A percentile compares a stretch with the other conserved stretches of the same genome.
Evolutionary conservation across 768 basidiomycete species (phyloP).

Genomic region (Xerocomus potaroensis): DNA sequence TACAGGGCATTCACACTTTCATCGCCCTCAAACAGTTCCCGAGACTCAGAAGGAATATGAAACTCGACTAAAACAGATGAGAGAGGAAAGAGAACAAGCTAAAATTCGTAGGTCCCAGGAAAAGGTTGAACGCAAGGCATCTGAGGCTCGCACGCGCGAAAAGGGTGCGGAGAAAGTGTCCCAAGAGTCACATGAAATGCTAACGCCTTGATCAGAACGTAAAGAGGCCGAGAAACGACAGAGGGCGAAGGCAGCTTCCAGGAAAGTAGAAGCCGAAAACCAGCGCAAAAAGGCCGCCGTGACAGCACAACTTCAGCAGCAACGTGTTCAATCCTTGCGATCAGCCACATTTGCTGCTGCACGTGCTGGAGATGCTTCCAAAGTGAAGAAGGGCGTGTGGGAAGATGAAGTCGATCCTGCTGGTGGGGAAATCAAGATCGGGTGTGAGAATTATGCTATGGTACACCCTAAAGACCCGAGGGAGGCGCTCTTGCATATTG

Average conservation of each 20-base stretch:
- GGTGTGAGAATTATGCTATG: slow-evolving; percentile 50
- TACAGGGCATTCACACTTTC: slow-evolving; percentile 20
- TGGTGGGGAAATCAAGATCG: slow-evolving; percentile 62
- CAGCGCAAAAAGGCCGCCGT: slow-evolving; percentile 46
- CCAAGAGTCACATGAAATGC: slow-evolving; percentile 4
- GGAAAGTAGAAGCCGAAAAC: slow-evolving; percentile 51
- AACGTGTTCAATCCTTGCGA: slow-evolving; percentile 51
- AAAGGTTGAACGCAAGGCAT: slow-evolving; percentile 44
- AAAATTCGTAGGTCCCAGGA: slow-evolving; percentile 45
- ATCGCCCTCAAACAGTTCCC: slow-evolving; percentile 14
- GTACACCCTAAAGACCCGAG: slow-evolving; percentile 45
- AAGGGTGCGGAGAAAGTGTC: slow-evolving; percentile 35
- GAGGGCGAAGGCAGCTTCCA: slow-evolving; percentile 49
- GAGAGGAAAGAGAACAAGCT: slow-evolving; percentile 54
- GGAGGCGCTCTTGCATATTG: slow-evolving; percentile 72
- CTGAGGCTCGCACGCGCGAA: slow-evolving; percentile 44
- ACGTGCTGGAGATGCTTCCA: slow-evolving; percentile 45
- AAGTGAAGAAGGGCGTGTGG: slow-evolving; percentile 63
- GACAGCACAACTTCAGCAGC: slow-evolving; percentile 41
- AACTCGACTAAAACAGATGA: slow-evolving; percentile 44
- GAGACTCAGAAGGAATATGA: slow-evolving; percentile 53
- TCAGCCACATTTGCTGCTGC: slow-evolving; percentile 65
- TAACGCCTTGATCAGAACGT: slow-evolving; percentile 35
- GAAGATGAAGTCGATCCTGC: slow-evolving; percentile 67
- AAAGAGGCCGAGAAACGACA: slow-evolving; percentile 54